A percentile compares a stretch with the other conserved stretches of the same genome.
These are phyloP conservation scores for Mucor piriformis DNA, from an alignment of 371 early-diverging fungal species.

Conservation along the genomic window DNA sequence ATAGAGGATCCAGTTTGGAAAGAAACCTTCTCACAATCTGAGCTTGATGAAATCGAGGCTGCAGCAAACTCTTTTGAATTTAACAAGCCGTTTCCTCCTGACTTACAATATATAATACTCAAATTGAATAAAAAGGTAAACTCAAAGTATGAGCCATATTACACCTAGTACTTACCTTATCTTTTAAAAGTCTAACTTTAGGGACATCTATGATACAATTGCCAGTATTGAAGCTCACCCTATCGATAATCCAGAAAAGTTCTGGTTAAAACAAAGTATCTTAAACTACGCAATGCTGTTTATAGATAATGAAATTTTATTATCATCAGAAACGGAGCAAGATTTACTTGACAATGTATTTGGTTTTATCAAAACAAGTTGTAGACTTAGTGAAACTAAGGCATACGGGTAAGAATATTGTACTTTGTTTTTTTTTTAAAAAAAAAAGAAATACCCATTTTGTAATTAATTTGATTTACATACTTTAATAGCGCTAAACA, in stretches of 20 bases:
- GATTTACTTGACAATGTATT: slow-evolving; percentile 10
- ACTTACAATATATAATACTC: slow-evolving; percentile 4
- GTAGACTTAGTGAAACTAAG: slow-evolving; percentile 4
- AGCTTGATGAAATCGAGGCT: slow-evolving; percentile 7
- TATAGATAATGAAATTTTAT: neutral
- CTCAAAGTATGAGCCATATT: neutral
- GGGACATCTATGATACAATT: slow-evolving; percentile 9
- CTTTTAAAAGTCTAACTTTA: slow-evolving; percentile 2
- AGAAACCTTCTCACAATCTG: slow-evolving; percentile 2
- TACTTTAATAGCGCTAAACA: neutral
- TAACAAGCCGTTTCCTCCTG: slow-evolving; percentile 9
- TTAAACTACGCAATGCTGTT: slow-evolving; percentile 6
- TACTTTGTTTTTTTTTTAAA: slow-evolving; percentile 4
- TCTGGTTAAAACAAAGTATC: slow-evolving; percentile 18
- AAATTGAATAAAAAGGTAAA: slow-evolving; percentile 12
- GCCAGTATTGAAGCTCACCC: slow-evolving; percentile 1
- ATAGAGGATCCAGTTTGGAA: slow-evolving; percentile 2
- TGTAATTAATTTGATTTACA: slow-evolving; percentile 1
- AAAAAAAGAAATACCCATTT: slow-evolving; percentile 1
- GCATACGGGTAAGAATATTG: slow-evolving; percentile 5
- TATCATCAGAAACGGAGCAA: neutral
- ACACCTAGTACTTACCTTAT: neutral
- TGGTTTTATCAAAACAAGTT: slow-evolving; percentile 4
- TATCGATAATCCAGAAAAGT: slow-evolving; percentile 1
- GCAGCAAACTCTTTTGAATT: neutral